Conservation (phyloP, 2,329 filamentous ascomycete species). For the Pseudocercospora eumusae region DNA sequence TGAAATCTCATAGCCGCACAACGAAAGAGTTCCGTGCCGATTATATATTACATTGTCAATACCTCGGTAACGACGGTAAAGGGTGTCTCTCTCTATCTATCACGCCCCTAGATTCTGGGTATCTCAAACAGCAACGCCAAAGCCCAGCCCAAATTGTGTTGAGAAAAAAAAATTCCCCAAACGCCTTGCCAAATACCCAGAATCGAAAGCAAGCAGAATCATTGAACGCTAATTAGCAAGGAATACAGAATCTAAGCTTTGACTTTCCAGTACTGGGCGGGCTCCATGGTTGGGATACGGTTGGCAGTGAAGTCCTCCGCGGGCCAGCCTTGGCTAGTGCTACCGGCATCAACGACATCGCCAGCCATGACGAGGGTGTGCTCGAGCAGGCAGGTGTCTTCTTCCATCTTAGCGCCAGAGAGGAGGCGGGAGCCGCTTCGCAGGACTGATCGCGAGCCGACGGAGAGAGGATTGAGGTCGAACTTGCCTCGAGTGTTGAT, state of each 20-base stretch:
- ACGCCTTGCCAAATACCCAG: background rate
- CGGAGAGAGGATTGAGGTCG: slow-evolving; percentile 54
- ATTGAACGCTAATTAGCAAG: background rate
- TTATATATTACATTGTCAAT: background rate
- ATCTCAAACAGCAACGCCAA: background rate
- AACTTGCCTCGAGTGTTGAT: slow-evolving; percentile 61
- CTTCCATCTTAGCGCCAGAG: slow-evolving; percentile 56
- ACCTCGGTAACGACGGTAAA: background rate
- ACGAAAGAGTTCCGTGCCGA: background rate
- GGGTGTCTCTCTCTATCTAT: background rate
- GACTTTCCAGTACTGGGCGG: slow-evolving; percentile 23
- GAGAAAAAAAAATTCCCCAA: background rate
- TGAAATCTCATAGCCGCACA: background rate
- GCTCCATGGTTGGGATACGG: slow-evolving; percentile 35
- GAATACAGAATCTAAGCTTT: background rate
- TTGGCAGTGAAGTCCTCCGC: slow-evolving; percentile 46
- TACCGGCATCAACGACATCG: slow-evolving; percentile 55
- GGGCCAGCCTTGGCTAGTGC: slow-evolving; percentile 60
- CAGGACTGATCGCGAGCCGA: slow-evolving; percentile 56
- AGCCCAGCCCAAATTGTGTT: background rate
- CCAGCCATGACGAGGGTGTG: slow-evolving; percentile 61
- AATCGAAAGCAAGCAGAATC: background rate
- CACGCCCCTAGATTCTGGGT: background rate
- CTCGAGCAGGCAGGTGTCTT: slow-evolving; percentile 57
- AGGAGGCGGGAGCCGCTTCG: slow-evolving; percentile 56